phyloP scores from a whole-genome alignment of 495 filamentous ascomycete species.

The Hypoxylon cercidicola region DNA sequence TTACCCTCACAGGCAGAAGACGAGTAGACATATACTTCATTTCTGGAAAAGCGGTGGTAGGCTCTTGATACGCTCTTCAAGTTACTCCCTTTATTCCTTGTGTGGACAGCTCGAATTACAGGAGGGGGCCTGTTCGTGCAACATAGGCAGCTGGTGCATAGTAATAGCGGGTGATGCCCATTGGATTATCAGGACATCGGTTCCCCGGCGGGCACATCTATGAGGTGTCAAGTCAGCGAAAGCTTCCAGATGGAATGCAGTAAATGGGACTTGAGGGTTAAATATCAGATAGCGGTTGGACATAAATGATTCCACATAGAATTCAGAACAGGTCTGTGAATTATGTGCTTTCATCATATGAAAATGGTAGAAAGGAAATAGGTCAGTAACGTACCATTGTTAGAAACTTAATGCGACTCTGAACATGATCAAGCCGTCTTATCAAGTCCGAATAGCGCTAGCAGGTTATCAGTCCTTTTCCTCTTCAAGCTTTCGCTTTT shows the following conservation, averaged over 20 bases:
- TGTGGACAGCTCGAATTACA: no score
- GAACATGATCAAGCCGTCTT: neutral
- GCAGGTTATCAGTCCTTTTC: conserved; percentile 6
- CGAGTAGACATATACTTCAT: conserved; percentile 8
- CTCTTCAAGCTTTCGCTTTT: conserved; percentile 57
- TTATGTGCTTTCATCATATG: conserved; percentile 72
- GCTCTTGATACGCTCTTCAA: no score
- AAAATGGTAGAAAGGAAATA: conserved; percentile 32
- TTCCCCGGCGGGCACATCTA: conserved; percentile 23
- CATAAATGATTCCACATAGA: conserved; percentile 69
- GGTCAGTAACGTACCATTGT: conserved; percentile 47
- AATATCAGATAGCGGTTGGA: conserved; percentile 84
- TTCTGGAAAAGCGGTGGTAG: no score
- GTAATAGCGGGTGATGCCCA: no score
- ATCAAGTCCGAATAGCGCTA: no score
- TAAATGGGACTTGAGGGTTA: conserved; percentile 2
- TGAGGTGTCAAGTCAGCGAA: conserved; percentile 20
- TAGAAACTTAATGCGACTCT: neutral
- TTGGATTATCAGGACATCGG: conserved; percentile 9
- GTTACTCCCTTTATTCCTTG: no score
- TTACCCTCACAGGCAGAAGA: conserved; percentile 62
- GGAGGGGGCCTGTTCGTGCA: no score
- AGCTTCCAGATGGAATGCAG: neutral
- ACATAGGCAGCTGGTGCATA: no score
- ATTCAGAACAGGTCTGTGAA: conserved; percentile 88